Evolutionary conservation across 495 filamentous ascomycete species (phyloP), one percentile per base, ranked within the genome.

Genomic region (Podospora conica): DNA sequence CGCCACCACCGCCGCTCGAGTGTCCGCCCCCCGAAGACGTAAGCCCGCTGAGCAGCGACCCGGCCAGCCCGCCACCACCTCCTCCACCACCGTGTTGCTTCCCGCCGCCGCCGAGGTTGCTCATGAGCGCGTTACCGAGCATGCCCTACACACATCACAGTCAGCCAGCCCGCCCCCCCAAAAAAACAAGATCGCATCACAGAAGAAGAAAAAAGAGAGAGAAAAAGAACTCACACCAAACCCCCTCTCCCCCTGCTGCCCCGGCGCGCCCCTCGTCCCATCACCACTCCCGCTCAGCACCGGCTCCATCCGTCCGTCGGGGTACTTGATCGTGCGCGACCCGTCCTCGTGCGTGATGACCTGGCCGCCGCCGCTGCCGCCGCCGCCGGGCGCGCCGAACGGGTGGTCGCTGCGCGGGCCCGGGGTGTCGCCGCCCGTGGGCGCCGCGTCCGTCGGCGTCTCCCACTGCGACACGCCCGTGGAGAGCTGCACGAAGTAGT

Each of bases 381-480:
- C 27, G 9, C 27, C 53, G 73, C 70, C 12, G 28, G 82, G 82
- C 33, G 75, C 75, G 31, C 82, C 82, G 71, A 84, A 86, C 15
- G 83, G 83, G 70, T 84, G 81, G 20, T 84, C 82, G 60, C 65
- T 62, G 15, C 67, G 70, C 9, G 75, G 73, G 23, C 78, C 80
- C 15, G 85, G 85, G 1, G 83, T 85, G 63, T 75, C 79, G 66
- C 9, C 69, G 58, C 75, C 73, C 22, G 72, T 78, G 21, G 83
- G 85, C 7, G 83, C 86, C 48, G 88, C 81, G 62, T 88, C 80
- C 21, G 86, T 90, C 23, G 91, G 91, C 15, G 89, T 82, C 3
- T 92, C 88, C 91, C 91, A 94, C 76, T 90, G 89, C 55, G 88
- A 90, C 25, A 86, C 79, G 23, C 89, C 90, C 3, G 89, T 93